A percentile compares a stretch with the other conserved stretches of the same genome.
Conservation (phyloP, 2,329 filamentous ascomycete genomes). For the Rutstroemia sp. region DNA sequence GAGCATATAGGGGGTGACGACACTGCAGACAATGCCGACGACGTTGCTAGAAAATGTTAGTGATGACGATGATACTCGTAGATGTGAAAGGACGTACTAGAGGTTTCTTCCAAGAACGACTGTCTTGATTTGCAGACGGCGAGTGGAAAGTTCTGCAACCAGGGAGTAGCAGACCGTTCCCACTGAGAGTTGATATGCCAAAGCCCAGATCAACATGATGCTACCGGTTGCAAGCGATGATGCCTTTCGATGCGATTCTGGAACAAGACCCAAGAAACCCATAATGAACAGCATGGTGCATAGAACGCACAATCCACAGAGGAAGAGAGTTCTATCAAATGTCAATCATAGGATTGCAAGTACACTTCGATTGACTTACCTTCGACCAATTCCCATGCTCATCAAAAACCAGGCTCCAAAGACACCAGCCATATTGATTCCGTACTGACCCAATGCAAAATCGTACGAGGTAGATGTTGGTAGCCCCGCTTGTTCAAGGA, state of each 20-base stretch:
- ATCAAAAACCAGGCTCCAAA: conserved; percentile 47
- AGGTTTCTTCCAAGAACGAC: conserved; percentile 77
- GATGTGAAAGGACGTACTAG: conserved; percentile 4
- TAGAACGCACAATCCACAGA: conserved; percentile 39
- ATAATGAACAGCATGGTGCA: conserved; percentile 66
- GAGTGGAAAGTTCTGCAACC: conserved; percentile 75
- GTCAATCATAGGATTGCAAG: not conserved
- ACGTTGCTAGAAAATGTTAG: conserved; percentile 41
- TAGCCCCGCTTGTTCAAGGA: conserved; percentile 51
- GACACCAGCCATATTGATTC: conserved; percentile 45
- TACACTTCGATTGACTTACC: not conserved
- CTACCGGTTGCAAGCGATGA: conserved; percentile 27
- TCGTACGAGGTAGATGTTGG: conserved; percentile 41
- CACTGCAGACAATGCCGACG: conserved; percentile 70
- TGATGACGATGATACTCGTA: not conserved
- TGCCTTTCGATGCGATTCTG: conserved; percentile 19
- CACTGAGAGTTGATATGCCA: conserved; percentile 80
- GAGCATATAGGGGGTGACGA: conserved; percentile 87
- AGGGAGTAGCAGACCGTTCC: conserved; percentile 87
- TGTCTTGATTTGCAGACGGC: conserved; percentile 83
- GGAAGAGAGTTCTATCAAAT: conserved; percentile 37
- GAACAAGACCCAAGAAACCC: conserved; percentile 53
- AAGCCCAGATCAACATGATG: conserved; percentile 77
- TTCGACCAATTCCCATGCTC: conserved; percentile 37
- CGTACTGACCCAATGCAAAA: conserved; percentile 44